Conservation (phyloP, 1,284 basidiomycete genomes). For the Trichosporon sp. region DNA sequence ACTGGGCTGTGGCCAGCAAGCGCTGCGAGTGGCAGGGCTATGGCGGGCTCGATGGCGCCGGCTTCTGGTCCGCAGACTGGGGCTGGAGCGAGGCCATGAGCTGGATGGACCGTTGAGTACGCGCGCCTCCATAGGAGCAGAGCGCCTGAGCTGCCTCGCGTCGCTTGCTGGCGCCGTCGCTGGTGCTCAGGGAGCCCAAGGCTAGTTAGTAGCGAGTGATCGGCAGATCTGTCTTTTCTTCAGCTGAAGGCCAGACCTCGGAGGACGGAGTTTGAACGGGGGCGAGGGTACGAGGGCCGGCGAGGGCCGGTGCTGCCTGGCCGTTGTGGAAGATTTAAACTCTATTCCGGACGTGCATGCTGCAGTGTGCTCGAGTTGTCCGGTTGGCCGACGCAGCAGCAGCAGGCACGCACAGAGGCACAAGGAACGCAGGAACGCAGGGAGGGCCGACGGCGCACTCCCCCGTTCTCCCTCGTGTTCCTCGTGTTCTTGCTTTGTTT, state of each 20-base stretch:
- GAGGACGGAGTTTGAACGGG: not conserved
- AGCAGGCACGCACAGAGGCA: not conserved
- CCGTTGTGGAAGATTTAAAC: conserved; percentile 1
- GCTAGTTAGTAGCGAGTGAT: not conserved
- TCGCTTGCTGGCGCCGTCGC: not conserved
- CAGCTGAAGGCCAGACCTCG: not conserved
- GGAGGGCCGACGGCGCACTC: not conserved
- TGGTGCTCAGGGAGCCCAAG: not conserved
- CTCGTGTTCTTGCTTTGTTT: no score
- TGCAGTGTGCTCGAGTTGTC: not conserved
- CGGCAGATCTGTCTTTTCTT: not conserved
- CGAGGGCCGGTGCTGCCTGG: not conserved
- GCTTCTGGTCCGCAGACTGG: conserved; percentile 42
- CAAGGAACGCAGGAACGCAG: not conserved
- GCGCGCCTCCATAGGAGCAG: not conserved
- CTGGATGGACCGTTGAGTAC: conserved; percentile 34
- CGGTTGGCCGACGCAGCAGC: not conserved
- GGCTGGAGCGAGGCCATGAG: conserved; percentile 38
- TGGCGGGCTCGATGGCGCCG: conserved; percentile 63
- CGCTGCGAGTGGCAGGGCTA: conserved; percentile 59
- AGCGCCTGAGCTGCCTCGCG: not conserved
- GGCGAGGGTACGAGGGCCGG: not conserved
- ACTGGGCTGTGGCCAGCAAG: conserved; percentile 64
- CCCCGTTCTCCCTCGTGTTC: not conserved
- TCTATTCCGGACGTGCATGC: not conserved